These are phyloP conservation scores for Hymenoscyphus albidus DNA, from an alignment of 2,329 filamentous ascomycete species.

Conservation along the genomic window DNA sequence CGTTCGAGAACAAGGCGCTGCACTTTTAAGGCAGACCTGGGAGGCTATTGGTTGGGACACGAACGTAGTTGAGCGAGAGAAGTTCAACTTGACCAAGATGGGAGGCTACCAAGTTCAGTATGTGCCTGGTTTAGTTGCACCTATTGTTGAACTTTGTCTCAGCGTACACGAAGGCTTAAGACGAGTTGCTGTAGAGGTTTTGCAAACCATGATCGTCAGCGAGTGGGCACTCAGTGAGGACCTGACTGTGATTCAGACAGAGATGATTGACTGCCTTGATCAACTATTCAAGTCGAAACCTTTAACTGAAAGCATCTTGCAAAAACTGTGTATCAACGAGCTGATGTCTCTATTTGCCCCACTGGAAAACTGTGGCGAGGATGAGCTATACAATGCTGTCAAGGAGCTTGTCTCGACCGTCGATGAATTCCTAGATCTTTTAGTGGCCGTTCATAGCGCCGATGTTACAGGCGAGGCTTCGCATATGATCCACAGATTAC, in stretches of 20 bases:
- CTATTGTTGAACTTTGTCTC: constrained; percentile 88
- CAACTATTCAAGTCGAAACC: constrained; percentile 84
- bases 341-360: constrained; percentile 76
- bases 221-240: constrained; percentile 97
- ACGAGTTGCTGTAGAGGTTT: constrained; percentile 83
- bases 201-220: constrained; percentile 97
- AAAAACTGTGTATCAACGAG: constrained; percentile 89
- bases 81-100: constrained; percentile 77
- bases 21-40: constrained; percentile 81
- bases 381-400: constrained; percentile 71
- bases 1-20: constrained; percentile 85
- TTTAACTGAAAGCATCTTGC: constrained; percentile 80
- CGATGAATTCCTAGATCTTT: constrained; percentile 84
- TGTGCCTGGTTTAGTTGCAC: constrained; percentile 84
- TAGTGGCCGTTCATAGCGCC: constrained; percentile 82
- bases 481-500: constrained; percentile 80
- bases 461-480: constrained; percentile 71
- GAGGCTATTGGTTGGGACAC: constrained; percentile 97
- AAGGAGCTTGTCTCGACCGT: constrained; percentile 78
- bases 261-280: constrained; percentile 94
- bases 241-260: constrained; percentile 84
- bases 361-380: constrained; percentile 61
- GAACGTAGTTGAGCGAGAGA: constrained; percentile 68
- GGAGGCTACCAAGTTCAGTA: constrained; percentile 98
- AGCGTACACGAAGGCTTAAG: constrained; percentile 92